Base-by-base conservation (phyloP, 371 early-diverging fungal genomes). In the Saksenaea oblongispora region DNA sequence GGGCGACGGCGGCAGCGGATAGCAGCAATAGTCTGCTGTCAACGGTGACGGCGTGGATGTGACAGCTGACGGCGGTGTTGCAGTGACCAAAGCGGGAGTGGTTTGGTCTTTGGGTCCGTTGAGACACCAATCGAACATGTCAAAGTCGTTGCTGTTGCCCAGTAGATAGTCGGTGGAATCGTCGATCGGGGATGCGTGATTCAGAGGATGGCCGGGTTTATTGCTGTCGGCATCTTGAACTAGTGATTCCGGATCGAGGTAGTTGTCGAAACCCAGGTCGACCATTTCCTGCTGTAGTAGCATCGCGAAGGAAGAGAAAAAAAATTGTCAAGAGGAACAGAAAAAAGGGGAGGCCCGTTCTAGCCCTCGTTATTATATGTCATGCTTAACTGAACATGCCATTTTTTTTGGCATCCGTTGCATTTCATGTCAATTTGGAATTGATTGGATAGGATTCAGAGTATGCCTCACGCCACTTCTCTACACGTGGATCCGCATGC, bases 401-500 rank as follows among this genome's bases (percentile, higher is more conserved):
- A 47, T 47, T 47, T 47, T 47, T 47, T 47, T 47, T 47, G 0
- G 42, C 10, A n/a, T 47, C 22, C 22, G n/a, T 22, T 22, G 51
- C 22, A 18, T 22, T 47, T 47, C 51, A 47, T 26, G 51, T 47
- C n/a, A 39, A 47, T 47, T 7, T 8, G 8, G 7, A 22, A 47
- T 47, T 47, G 51, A 47, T 47, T 47, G 51, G 51, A 47, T 47
- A 47, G 18, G 51, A 47, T 47, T 47, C 51, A 47, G 4, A 47
- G 51, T 47, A 47, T 47, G 24, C 18, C 51, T 47, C 51, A 47
- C 51, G 51, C 51, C 51, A 47, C 51, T 47, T 47, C 51, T 47
- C 51, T 47, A 47, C 51, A 47, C 51, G 51, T 47, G 51, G 51
- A 47, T 47, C 22, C 51, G 51, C 51, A 47, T 47, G 22, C 51